Evolutionary conservation across 2,329 filamentous ascomycete genomes (phyloP).

Genomic region (Tolypocladium tropicale): DNA sequence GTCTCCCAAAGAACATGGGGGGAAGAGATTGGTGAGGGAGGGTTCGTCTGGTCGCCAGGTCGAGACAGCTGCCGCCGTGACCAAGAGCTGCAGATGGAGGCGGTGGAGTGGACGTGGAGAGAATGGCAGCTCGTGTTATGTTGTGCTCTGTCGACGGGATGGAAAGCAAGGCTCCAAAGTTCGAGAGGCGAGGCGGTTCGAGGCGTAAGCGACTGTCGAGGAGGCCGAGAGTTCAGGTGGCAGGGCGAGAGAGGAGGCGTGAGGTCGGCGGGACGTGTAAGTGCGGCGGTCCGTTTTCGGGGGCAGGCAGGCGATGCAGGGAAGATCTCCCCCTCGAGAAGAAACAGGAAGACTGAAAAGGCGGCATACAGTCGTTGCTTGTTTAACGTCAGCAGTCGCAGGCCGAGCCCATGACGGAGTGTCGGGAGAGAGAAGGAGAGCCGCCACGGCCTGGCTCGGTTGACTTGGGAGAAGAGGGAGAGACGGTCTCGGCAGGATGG

Average conservation of each 20-base stretch:
- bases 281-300: not conserved
- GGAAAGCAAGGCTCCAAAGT: not conserved
- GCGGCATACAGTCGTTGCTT: slow-evolving; percentile 5
- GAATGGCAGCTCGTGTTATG: not conserved
- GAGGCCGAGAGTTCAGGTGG: not conserved
- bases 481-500: slow-evolving; percentile 11
- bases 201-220: not conserved
- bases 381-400: slow-evolving; percentile 5
- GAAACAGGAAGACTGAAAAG: slow-evolving; percentile 1
- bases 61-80: slow-evolving; percentile 4
- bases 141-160: not conserved
- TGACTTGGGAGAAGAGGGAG: slow-evolving; percentile 10
- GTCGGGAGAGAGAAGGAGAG: slow-evolving; percentile 5
- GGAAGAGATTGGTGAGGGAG: not conserved
- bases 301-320: not conserved
- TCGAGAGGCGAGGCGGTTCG: not conserved
- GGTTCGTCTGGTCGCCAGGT: not conserved
- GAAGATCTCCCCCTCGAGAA: not conserved
- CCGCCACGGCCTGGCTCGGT: slow-evolving; percentile 8
- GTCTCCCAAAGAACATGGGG: slow-evolving; percentile 19
- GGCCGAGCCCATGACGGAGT: slow-evolving; percentile 15
- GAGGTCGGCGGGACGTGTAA: not conserved
- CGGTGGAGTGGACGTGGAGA: not conserved
- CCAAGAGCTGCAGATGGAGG: slow-evolving; percentile 2
- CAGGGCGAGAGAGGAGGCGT: not conserved